phyloP scores from a whole-genome alignment of 345 rosid genomes.

The Aquilaria yunnanensis region DNA sequence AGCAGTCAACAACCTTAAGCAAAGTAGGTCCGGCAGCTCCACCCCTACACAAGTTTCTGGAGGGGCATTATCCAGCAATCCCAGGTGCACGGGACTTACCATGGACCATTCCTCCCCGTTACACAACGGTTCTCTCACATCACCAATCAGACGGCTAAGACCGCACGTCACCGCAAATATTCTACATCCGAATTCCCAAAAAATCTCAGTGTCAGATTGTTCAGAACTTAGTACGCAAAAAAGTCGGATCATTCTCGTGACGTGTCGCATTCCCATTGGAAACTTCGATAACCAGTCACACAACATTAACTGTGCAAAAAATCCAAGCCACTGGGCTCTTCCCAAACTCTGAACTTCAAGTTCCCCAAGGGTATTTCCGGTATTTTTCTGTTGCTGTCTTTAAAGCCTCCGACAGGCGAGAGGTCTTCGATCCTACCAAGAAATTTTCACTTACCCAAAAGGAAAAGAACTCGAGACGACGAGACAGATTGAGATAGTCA shows the following conservation, averaged over 20 bases:
- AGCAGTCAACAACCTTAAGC: too few species aligned
- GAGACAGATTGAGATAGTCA: background rate
- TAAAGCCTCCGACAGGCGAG: conserved; percentile 13
- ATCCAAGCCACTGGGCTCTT: background rate
- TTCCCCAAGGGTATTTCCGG: conserved; percentile 28
- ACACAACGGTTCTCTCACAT: background rate
- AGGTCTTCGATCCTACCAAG: background rate
- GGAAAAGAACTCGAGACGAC: conserved; percentile 12
- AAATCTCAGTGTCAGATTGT: too few species aligned
- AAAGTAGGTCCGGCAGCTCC: too few species aligned
- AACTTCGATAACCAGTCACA: conserved; percentile 18
- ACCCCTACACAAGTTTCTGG: too few species aligned
- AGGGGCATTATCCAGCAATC: conserved; percentile 11
- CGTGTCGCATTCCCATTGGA: conserved; percentile 52
- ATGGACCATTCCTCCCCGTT: background rate
- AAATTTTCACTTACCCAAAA: background rate
- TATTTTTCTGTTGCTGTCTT: conserved; percentile 15
- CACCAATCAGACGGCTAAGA: conserved; percentile 3
- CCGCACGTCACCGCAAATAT: background rate
- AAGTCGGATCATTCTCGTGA: conserved; percentile 6
- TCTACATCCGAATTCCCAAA: background rate
- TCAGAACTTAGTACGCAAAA: too few species aligned
- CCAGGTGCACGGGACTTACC: conserved; percentile 5
- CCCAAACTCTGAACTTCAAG: background rate
- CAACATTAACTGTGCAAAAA: conserved; percentile 1